phyloP scores from a whole-genome alignment of 2,329 filamentous ascomycete genomes.

The Trichoderma breve region DNA sequence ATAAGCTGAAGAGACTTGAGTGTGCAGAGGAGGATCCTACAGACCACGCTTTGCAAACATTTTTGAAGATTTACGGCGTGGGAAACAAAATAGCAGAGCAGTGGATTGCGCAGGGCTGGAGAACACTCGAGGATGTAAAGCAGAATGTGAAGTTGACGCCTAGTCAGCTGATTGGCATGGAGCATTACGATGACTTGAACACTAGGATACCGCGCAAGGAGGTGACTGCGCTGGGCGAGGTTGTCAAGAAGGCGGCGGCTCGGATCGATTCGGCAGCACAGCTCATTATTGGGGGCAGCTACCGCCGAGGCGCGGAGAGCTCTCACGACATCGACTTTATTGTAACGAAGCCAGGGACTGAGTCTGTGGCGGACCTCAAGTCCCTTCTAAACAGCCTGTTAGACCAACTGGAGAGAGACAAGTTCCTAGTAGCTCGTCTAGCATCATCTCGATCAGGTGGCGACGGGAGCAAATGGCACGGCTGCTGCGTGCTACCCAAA shows the following conservation, averaged over 20 bases:
- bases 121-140: constrained; percentile 69
- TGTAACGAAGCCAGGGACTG: constrained; percentile 65
- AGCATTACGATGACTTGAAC: constrained; percentile 77
- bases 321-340: constrained; percentile 86
- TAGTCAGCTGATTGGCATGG: constrained; percentile 73
- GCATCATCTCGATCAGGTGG: constrained; percentile 50
- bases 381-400: constrained; percentile 64
- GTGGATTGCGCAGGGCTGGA: constrained; percentile 75
- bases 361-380: constrained; percentile 53
- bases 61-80: constrained; percentile 77
- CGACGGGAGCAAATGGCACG: constrained; percentile 80
- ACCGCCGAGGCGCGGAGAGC: constrained; percentile 70
- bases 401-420: constrained; percentile 53
- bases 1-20: constrained; percentile 69
- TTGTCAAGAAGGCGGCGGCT: constrained; percentile 60
- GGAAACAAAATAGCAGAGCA: constrained; percentile 67
- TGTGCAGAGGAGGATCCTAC: constrained; percentile 64
- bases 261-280: constrained; percentile 63
- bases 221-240: constrained; percentile 64
- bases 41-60: constrained; percentile 64
- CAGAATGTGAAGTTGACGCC: constrained; percentile 60
- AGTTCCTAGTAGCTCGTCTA: constrained; percentile 69
- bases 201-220: constrained; percentile 75
- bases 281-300: constrained; percentile 78
- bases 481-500: constrained; percentile 69